phyloP scores from a whole-genome alignment of 352 stramenopile genomes.

The Pythium graminicola region DNA sequence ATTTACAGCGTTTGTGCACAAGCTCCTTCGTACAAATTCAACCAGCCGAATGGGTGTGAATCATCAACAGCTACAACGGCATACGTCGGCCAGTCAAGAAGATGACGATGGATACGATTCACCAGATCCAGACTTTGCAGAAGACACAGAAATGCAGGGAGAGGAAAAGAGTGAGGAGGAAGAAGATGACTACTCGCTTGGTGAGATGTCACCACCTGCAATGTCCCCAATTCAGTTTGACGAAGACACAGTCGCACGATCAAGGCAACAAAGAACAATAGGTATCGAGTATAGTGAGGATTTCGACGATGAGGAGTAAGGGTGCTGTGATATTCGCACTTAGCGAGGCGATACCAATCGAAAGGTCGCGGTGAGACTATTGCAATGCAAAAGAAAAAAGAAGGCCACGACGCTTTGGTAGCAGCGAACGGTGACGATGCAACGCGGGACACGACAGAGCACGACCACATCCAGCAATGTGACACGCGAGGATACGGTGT shows the following conservation, averaged over 20 bases:
- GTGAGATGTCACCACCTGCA: constrained; percentile 14
- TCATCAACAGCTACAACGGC: too few species aligned
- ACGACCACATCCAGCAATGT: background rate
- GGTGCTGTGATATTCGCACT: background rate
- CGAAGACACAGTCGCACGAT: background rate
- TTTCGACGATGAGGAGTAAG: constrained; percentile 32
- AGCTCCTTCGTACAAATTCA: too few species aligned
- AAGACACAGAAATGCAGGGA: background rate
- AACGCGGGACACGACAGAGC: constrained; percentile 1
- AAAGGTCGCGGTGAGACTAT: constrained; percentile 7
- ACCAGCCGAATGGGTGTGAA: too few species aligned
- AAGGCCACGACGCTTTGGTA: background rate
- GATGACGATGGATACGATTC: constrained; percentile 6
- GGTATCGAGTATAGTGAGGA: constrained; percentile 51
- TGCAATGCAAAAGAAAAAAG: background rate
- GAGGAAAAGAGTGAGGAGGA: background rate
- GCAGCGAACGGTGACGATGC: background rate
- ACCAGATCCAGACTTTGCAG: background rate
- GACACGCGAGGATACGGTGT: background rate
- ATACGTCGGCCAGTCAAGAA: too few species aligned
- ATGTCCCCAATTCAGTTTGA: constrained; percentile 16
- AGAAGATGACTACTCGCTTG: constrained; percentile 13
- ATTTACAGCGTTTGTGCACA: too few species aligned
- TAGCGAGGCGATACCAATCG: background rate
- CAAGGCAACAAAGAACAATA: constrained; percentile 9